Base-by-base conservation (phyloP, 2,329 filamentous ascomycete genomes). In the Talaromyces sp. region DNA sequence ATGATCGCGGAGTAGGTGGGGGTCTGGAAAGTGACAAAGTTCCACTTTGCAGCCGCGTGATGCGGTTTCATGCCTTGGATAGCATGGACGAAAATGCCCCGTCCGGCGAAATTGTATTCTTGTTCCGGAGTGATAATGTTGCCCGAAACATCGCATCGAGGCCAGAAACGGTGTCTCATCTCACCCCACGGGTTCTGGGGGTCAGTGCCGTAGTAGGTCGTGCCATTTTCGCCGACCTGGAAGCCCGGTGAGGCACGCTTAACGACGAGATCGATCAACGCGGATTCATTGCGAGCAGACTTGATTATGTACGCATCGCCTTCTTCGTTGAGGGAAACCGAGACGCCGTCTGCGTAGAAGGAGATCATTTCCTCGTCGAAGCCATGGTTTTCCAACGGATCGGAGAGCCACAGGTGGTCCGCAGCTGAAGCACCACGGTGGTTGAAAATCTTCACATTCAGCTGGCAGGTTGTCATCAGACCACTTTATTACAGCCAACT, bases 401-500 rank as follows among this genome's bases (percentile, higher is more conserved):
- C 50, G 12, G 50, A 53, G 27, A 53, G 30, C 50, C 50, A 53
- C 50, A 53, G 18, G 18, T 53, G 50, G 50, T 53, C 50, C 16
- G 27, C 14, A 1, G 28, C 50, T 12, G 50, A 31, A 30, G 50
- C 27, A 23, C 50, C 50, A 16, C 27, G 23, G 30, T 53, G 50
- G 50, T 53, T 53, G 18, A 53, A 53, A 18, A 53, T 53, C 50
- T 53, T 53, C 16, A 53, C 50, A 53, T 53, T 53, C 50, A 53
- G 28, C 50, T 53, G 50, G 28, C 50, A 53, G 18, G 50, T 53
- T 7, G 50, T 53, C 50, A 53, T 53, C 50, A 53, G 50, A 18
- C 50, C 50, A 10, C 50, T 53, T 53, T 16, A 47, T 4, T 27
- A 47, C 9, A 47, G 8, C 44, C 23, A 31, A 16, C 50, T 5